Evolutionary conservation across 208 protist species (phyloP).

Genomic region (Wallacemonas sp.): DNA sequence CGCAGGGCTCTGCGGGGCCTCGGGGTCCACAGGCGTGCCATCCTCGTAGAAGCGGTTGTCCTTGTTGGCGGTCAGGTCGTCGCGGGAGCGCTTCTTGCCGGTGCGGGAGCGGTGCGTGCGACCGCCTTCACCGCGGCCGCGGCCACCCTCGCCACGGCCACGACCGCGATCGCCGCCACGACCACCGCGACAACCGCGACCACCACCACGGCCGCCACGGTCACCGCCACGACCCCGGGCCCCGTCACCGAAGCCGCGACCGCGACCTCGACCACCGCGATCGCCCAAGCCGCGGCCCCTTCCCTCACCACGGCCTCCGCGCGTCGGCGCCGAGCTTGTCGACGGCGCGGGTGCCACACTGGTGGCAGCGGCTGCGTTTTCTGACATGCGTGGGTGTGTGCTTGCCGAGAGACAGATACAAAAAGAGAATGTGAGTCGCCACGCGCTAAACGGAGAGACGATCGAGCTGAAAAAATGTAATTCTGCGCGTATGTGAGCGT

Average conservation of each 20-base stretch:
- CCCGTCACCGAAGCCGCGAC: not conserved
- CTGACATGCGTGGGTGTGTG: too few species aligned
- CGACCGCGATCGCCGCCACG: slow-evolving; percentile 2
- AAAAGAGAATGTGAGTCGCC: too few species aligned
- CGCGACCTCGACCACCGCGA: slow-evolving; percentile 16
- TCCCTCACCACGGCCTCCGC: slow-evolving; percentile 1
- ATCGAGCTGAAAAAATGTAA: too few species aligned
- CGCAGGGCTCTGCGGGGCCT: not conserved
- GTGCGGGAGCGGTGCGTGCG: slow-evolving; percentile 22
- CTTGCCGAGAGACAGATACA: too few species aligned
- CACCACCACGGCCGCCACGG: slow-evolving; percentile 11
- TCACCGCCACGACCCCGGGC: not conserved
- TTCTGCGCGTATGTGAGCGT: too few species aligned
- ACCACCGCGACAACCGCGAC: not conserved
- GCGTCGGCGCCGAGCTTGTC: not conserved
- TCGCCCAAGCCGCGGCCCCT: not conserved
- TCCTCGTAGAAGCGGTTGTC: slow-evolving; percentile 17
- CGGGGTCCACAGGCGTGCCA: slow-evolving; percentile 13
- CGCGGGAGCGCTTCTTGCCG: slow-evolving; percentile 19
- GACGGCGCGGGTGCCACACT: not conserved
- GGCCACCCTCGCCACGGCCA: slow-evolving; percentile 10
- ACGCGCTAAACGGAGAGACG: too few species aligned
- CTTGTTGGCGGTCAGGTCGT: slow-evolving; percentile 12
- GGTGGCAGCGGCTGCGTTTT: not conserved
- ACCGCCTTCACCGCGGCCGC: slow-evolving; percentile 25